Conservation (phyloP, 129 eudicot genomes). For the Flaveria bidentis region DNA sequence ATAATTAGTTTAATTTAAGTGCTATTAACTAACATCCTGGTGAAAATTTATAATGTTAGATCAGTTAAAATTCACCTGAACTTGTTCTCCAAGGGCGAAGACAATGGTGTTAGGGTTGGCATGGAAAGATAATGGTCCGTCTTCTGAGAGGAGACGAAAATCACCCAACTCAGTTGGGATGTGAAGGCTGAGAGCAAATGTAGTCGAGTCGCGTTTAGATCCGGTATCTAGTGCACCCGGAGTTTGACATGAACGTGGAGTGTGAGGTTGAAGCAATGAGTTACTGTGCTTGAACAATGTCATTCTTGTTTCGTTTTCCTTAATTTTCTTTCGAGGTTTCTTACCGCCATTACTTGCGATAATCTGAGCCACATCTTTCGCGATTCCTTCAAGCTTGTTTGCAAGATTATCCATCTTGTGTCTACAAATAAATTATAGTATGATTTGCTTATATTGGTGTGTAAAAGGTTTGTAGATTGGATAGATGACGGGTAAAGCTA, state of each 20-base stretch:
- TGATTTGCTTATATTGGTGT: too few relatives aligned
- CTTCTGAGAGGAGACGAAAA: conserved; percentile 51
- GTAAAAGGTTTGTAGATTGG: too few relatives aligned
- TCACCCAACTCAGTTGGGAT: conserved; percentile 51
- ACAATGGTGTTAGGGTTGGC: conserved; percentile 49
- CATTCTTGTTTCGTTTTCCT: conserved; percentile 51
- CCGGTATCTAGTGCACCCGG: conserved; percentile 32
- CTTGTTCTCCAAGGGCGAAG: conserved; percentile 57
- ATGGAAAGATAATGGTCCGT: conserved; percentile 38
- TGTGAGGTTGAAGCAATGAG: conserved; percentile 41
- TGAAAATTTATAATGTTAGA: too few relatives aligned
- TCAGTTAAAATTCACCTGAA: conserved; percentile 41
- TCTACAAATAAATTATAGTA: conserved; percentile 23
- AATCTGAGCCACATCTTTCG: conserved; percentile 52
- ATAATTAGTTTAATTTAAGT: too few relatives aligned
- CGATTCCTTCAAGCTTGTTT: conserved; percentile 52
- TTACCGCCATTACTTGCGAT: conserved; percentile 34
- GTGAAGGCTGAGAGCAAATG: conserved; percentile 60
- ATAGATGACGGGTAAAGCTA: too few relatives aligned
- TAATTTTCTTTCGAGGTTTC: conserved; percentile 40
- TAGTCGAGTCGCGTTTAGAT: conserved; percentile 35
- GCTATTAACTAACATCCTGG: neutral
- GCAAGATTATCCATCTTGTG: conserved; percentile 56
- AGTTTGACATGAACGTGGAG: conserved; percentile 37
- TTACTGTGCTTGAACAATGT: conserved; percentile 61